Base-by-base conservation (phyloP, 768 basidiomycete genomes). In the Mycena belliarum region DNA sequence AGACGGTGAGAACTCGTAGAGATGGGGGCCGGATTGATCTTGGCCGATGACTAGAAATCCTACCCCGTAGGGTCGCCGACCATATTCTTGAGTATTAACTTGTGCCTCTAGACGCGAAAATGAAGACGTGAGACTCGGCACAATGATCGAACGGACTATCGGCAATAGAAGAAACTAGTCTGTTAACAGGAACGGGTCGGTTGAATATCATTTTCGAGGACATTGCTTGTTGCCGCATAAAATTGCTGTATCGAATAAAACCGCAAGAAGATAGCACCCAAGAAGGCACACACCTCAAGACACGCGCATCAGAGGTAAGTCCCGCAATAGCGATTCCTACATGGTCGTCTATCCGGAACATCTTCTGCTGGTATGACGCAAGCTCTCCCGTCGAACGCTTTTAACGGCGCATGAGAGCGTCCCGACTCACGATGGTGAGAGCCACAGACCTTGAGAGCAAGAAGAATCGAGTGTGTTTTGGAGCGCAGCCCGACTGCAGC, bases 181-280 rank as follows among this genome's bases (percentile, higher is more conserved):
- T 84, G 69, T 92, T 93, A 0, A 98, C 92, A 50, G 97, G 97
- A 47, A 97, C 85, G 21, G 95, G 92, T 41, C 97, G 86, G 75
- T 92, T 96, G 79, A 95, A 97, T 47, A 91, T 76, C 96, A 99
- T 98, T 64, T 88, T 87, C 14, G 90, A 92, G 29, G 85, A 85
- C 89, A 98, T 94, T 47, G 97, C 96, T 76, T 98, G 93, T 72
- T 98, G 97, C 37, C 97, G 85, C 97, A 99, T 98, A 72, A 96
- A 98, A 77, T 99, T 98, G 72, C 96, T 98, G 66, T 4, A 55
- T 47, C 32, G 24, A 40, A 41, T 26, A 14, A 26, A 38, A 45
- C 55, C 28, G 21, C 20, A 37, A 26, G 37, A 45, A 46, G 33
- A 40, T 14, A 16, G 23, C 7, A 11, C 11, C 40, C 18, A n/a